Base-by-base conservation (phyloP, 2,329 filamentous ascomycete species). In the Knufia petricola region DNA sequence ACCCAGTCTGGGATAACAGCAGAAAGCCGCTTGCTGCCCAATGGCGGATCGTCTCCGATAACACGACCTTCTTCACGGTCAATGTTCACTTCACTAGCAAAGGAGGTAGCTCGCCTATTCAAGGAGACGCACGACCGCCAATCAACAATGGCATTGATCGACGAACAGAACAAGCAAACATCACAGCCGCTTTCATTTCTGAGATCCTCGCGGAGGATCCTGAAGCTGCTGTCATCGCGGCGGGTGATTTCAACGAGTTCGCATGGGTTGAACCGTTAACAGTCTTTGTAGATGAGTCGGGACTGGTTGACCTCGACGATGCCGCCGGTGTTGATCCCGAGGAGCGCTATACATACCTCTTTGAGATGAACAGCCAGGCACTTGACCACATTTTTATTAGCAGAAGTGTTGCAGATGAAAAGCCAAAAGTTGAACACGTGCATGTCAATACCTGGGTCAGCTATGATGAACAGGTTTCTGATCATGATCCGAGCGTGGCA, bases 171-270 rank as follows among this genome's bases (percentile, higher is more conserved):
- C 82, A 86, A 62, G 75, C 76, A 2, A 68, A 75, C 34, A 64
- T 80, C 26, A 79, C 81, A 3, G 81, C 73, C 3, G 70, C 66
- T 12, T 84, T 84, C 57, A 70, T 82, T 46, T 64, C 69, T 1
- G 49, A 75, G 49, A 79, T 87, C 55, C 72, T 85, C 17, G 61
- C 67, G 6, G 59, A 72, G 34, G 76, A 85, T 63, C 61, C 68
- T 9, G 64, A 72, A 13, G 81, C 82, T 0, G 69, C 68, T 20
- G 62, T 87, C 55, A 72, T 86, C 51, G 66, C 72, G 2, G 75
- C 77, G 0, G 83, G 83, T 21, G 83, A 87, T 65, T 86, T 82
- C 61, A 86, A 87, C 69, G 83, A 87, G 62, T 86, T 84, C 60
- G 61, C 74, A 3, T 80, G 81, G 52, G 81, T 79, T 8, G 59